Evolutionary conservation across 805 yeast genomes (phyloP), one percentile per base, ranked within the genome.

Genomic region (Starmerella khaoyaiensis): DNA sequence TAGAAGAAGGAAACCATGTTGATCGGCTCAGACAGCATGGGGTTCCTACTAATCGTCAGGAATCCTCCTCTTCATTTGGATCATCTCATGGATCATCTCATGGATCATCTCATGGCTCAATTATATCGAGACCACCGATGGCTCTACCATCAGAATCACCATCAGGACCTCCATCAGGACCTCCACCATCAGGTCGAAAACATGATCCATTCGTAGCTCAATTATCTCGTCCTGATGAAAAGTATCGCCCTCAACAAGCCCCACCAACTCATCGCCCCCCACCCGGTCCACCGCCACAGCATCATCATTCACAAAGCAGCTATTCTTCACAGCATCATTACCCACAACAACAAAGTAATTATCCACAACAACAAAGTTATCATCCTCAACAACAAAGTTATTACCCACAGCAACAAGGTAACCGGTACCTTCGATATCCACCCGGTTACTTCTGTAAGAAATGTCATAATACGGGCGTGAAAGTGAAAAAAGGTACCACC

Each of bases 401-500:
- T 21, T 14, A 27, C 17, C 31, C 37, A 35, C 18, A 19, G 32
- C 18, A 19, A 28, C 36, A 18, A n/a, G 31, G 32, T 21, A 18
- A 35, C 22, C 48, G 46, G 18, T 44, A 44, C 5, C 80, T 86
- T 0, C 78, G 38, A 35, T 82, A 78, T 49, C 90, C 93, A 1
- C 53, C 44, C 2, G 64, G 71, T 2, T 76, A 60, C 51, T 58
- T 60, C 40, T 82, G 94, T 52, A 57, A 60, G 9, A 75, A 74
- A 50, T 81, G 94, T 59, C 62, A 66, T 35, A 82, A 81, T 53
- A 76, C 84, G 0, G 93, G 93, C 3, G 63, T 62, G 51, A 66
- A 69, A 49, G 22, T 59, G 18, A 69, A 68, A 49, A 74, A 71
- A 47, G 79, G 77, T 15, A 62, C 61, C 31, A 60, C 73, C 4